A percentile compares a stretch with the other conserved stretches of the same genome.
phyloP scores from a whole-genome alignment of 2,329 filamentous ascomycete genomes.

The Xylogone sp. region DNA sequence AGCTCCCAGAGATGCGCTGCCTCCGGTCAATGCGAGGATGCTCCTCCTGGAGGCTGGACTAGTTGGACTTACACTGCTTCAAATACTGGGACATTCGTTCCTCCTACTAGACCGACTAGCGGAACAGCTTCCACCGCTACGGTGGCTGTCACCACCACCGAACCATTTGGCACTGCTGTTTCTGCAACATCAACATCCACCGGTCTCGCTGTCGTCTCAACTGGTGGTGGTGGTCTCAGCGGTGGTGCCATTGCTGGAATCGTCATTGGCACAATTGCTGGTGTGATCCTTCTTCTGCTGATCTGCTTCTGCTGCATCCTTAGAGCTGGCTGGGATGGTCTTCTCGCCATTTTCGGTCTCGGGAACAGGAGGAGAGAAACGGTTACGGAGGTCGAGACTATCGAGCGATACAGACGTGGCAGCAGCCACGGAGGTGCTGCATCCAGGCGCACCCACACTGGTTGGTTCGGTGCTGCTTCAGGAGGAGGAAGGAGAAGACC shows the following conservation, averaged over 20 bases:
- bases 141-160: slow-evolving; percentile 43
- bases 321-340: slow-evolving; percentile 55
- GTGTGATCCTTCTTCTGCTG: slow-evolving; percentile 62
- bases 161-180: slow-evolving; percentile 47
- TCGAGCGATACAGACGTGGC: slow-evolving; percentile 56
- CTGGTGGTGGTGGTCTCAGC: slow-evolving; percentile 48
- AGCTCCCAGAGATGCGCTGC: slow-evolving; percentile 64
- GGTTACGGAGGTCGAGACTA: slow-evolving; percentile 50
- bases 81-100: slow-evolving; percentile 22
- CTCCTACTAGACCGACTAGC: slow-evolving; percentile 49
- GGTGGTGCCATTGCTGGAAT: slow-evolving; percentile 77
- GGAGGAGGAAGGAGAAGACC: slow-evolving; percentile 44
- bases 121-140: slow-evolving; percentile 52
- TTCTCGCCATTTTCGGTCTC: slow-evolving; percentile 58
- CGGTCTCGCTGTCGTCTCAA: slow-evolving; percentile 3
- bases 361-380: slow-evolving; percentile 46
- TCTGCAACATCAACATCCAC: slow-evolving; percentile 40
- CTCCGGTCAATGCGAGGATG: slow-evolving; percentile 54
- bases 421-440: slow-evolving; percentile 13
- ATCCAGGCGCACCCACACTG: slow-evolving; percentile 33
- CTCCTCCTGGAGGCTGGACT: slow-evolving; percentile 40
- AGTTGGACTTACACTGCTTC: slow-evolving; percentile 32
- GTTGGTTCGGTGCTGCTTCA: slow-evolving; percentile 49
- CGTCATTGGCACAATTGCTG: slow-evolving; percentile 69
- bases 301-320: slow-evolving; percentile 73